Percentiles rank a stretch among this genome's conserved stretches.
phyloP scores from a whole-genome alignment of 257 asterid species.

The Solanum chiquidenum region DNA sequence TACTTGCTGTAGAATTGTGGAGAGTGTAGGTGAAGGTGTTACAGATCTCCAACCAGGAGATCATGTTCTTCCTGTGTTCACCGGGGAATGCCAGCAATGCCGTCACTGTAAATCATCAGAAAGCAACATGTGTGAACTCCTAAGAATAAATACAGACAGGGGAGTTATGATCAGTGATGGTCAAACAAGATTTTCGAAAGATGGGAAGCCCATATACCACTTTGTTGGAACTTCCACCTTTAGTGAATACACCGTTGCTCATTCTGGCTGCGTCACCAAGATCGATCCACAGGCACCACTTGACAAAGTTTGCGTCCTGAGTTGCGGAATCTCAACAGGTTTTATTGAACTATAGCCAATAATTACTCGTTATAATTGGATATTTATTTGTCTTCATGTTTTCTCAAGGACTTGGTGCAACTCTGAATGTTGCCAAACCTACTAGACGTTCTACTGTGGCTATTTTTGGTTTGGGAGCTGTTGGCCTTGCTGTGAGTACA shows the following conservation, averaged over 20 bases:
- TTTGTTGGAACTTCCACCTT: slow-evolving; percentile 87
- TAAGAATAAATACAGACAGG: slow-evolving; percentile 79
- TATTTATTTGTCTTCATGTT: background rate
- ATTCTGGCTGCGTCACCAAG: slow-evolving; percentile 67
- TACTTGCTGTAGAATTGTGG: slow-evolving; percentile 41
- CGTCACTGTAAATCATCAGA: slow-evolving; percentile 67
- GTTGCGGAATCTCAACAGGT: slow-evolving; percentile 94
- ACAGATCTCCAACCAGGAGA: slow-evolving; percentile 72
- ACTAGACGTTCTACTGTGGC: slow-evolving; percentile 65
- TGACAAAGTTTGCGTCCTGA: slow-evolving; percentile 75
- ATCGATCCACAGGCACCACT: slow-evolving; percentile 68
- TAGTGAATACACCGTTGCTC: slow-evolving; percentile 78
- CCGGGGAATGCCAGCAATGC: slow-evolving; percentile 78
- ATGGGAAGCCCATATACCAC: slow-evolving; percentile 70
- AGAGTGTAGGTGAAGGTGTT: slow-evolving; percentile 87
- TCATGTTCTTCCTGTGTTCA: slow-evolving; percentile 87
- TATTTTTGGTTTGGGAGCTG: slow-evolving; percentile 77
- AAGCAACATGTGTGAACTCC: slow-evolving; percentile 88
- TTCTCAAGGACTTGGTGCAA: slow-evolving; percentile 60
- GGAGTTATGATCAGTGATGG: slow-evolving; percentile 70
- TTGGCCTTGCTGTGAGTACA: slow-evolving; percentile 76
- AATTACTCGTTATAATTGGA: background rate
- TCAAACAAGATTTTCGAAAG: slow-evolving; percentile 53
- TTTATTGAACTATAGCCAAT: background rate
- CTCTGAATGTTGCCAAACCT: slow-evolving; percentile 77